These are phyloP conservation scores for Tetraselmis striata DNA, from an alignment of 139 green algal species.

Conservation along the genomic window DNA sequence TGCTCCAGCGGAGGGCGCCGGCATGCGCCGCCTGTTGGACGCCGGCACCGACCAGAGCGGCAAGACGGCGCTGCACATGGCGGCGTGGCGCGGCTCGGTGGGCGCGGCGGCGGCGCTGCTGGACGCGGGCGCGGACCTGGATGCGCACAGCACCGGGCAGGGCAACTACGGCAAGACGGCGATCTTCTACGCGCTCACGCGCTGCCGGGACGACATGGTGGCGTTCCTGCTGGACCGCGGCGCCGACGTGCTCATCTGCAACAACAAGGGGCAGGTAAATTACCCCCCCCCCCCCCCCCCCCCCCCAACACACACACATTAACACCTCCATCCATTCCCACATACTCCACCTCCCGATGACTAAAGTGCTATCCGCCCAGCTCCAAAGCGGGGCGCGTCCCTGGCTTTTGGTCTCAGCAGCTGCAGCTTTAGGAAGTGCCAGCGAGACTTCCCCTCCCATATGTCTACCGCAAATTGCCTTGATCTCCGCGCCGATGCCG, in stretches of 20 bases:
- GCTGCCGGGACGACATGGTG: constrained; percentile 15
- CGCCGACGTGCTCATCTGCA: constrained; percentile 2
- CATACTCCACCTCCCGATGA: not conserved
- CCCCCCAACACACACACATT: too few species aligned
- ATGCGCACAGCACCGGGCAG: constrained; percentile 1
- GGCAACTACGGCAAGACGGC: constrained; percentile 19
- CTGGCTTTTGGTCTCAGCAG: too few species aligned
- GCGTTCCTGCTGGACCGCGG: not conserved
- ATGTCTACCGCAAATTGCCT: too few species aligned
- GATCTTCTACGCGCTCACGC: constrained; percentile 17
- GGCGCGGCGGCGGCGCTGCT: not conserved
- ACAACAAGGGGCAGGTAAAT: constrained; percentile 14
- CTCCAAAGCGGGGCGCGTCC: too few species aligned
- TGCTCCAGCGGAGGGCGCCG: too few species aligned
- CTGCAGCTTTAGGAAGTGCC: too few species aligned
- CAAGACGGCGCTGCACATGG: constrained; percentile 11
- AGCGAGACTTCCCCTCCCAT: too few species aligned
- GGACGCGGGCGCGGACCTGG: not conserved
- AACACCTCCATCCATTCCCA: not conserved
- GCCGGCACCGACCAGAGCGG: not conserved
- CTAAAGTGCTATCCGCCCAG: too few species aligned
- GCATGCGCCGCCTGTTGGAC: too few species aligned
- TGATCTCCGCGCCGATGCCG: too few species aligned
- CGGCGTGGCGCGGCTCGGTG: constrained; percentile 11
- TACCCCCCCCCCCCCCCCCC: too few species aligned